Base-by-base conservation (phyloP, 2,329 filamentous ascomycete genomes). In the Drechmeria coniospora region DNA sequence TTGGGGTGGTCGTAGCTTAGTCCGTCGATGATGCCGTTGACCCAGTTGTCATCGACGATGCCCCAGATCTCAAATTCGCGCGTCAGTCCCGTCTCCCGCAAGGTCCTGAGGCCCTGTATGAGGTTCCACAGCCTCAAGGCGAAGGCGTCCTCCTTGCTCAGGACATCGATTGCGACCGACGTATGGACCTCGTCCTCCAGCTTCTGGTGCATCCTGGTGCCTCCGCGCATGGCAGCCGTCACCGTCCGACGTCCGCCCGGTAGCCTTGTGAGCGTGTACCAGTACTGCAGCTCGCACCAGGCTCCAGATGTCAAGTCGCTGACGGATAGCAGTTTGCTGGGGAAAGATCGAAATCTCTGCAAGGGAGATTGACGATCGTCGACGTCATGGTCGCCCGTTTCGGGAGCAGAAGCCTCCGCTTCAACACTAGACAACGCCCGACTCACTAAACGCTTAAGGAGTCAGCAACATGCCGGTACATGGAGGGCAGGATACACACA, bases 211-310 rank as follows among this genome's bases (percentile, higher is more conserved):
- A 95, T 70, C 21, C 65, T 72, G 21, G 72, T 76, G 0, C 90
- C 90, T 29, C 72, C 66, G 46, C 74, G 77, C 90, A 98, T 98
- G 1, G 82, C 83, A 2, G 68, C 53, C 1, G 86, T 95, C 19
- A 63, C 63, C 29, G 68, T 77, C 47, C 79, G 86, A 32, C 69
- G 70, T 1, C 87, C 90, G 44, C 77, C 59, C 0, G 65, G 67
- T 4, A 70, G 71, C 30, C 71, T 74, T 3, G 75, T 80, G 30
- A 98, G 63, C 0, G 74, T 81, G 54, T 92, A 94, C 62, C 74
- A 84, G 44, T 93, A 92, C 49, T 95, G 86, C 33, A 95, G 52
- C 52, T 98, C 87, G 50, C 90, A 98, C 90, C 90, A 98, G 6
- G 86, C 77, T 2, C 86, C 86, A 1, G 82, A 79, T 1, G 86